Evolutionary conservation across 768 basidiomycete species (phyloP).

Genomic region (Fistulinella prunicolor): DNA sequence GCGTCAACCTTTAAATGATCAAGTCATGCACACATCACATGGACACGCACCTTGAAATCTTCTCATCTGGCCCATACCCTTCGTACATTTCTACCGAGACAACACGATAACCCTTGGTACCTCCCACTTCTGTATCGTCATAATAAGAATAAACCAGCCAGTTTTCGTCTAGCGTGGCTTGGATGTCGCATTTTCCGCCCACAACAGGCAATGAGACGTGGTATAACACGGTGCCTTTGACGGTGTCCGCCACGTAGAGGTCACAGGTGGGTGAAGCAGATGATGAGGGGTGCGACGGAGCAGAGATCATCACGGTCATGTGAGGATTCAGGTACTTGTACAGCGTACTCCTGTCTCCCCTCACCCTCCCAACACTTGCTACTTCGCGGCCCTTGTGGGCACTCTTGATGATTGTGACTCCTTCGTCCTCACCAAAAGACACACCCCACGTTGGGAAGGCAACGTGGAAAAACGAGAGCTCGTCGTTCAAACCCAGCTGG

Average conservation of each 20-base stretch:
- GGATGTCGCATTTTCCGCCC: conserved; percentile 55
- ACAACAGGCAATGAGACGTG: conserved; percentile 50
- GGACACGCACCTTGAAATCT: conserved; percentile 61
- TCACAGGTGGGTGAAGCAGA: conserved; percentile 43
- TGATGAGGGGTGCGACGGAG: conserved; percentile 19
- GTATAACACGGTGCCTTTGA: conserved; percentile 77
- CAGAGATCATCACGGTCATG: conserved; percentile 63
- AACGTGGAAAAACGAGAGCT: conserved; percentile 44
- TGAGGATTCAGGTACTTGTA: conserved; percentile 95
- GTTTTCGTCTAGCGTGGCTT: conserved; percentile 76
- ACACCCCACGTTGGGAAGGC: conserved; percentile 68
- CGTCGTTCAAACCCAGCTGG: conserved; percentile 42
- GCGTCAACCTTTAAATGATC: too few relatives aligned
- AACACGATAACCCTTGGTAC: conserved; percentile 66
- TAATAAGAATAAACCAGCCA: conserved; percentile 92
- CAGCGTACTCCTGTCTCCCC: conserved; percentile 83
- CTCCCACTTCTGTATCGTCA: conserved; percentile 48
- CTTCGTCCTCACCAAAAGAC: conserved; percentile 53
- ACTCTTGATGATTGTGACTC: conserved; percentile 50
- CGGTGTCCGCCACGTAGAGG: conserved; percentile 75
- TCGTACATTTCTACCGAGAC: conserved; percentile 91
- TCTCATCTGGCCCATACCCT: conserved; percentile 61
- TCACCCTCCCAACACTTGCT: conserved; percentile 79
- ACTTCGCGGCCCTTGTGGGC: conserved; percentile 44
- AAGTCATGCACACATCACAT: too few relatives aligned